Percentiles rank a stretch among this genome's conserved stretches.
Conservation (phyloP, 176 grass and related monocot species). For the Aegilops sharonensis region DNA sequence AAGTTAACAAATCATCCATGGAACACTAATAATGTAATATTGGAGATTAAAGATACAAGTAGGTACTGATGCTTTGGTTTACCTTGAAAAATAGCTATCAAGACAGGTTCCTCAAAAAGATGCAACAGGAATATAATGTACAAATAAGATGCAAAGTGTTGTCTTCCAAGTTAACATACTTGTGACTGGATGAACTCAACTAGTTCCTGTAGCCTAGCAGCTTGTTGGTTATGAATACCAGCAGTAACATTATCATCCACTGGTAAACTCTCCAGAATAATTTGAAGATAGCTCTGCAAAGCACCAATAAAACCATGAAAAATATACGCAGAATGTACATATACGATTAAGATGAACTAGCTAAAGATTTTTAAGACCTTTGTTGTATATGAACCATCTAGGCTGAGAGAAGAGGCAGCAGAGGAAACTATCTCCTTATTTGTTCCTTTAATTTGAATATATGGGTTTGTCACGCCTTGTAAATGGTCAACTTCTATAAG, state of each 20-base stretch:
- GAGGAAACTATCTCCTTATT: conserved; percentile 85
- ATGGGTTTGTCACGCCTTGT: conserved; percentile 67
- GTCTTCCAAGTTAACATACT: conserved; percentile 41
- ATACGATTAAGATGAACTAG: conserved; percentile 24
- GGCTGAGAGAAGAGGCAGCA: conserved; percentile 75
- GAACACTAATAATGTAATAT: not conserved
- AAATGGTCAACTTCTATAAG: conserved; percentile 98
- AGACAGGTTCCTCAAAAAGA: conserved; percentile 8
- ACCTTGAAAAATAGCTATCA: not conserved
- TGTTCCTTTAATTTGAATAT: conserved; percentile 97
- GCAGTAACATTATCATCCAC: conserved; percentile 53
- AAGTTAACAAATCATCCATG: not conserved
- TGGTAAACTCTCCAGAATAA: conserved; percentile 90
- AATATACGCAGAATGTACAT: not conserved
- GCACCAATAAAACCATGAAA: conserved; percentile 27
- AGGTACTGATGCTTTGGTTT: conserved; percentile 7
- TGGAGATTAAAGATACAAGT: not conserved
- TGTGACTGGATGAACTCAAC: conserved; percentile 97
- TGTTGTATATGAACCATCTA: conserved; percentile 91
- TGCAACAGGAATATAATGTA: conserved; percentile 9
- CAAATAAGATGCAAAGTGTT: conserved; percentile 2
- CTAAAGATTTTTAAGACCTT: conserved; percentile 59
- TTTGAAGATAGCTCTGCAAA: conserved; percentile 91
- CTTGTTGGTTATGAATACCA: conserved; percentile 91
- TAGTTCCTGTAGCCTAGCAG: conserved; percentile 81